phyloP scores from a whole-genome alignment of 2,329 filamentous ascomycete species.

The Fusarium ramigenum region DNA sequence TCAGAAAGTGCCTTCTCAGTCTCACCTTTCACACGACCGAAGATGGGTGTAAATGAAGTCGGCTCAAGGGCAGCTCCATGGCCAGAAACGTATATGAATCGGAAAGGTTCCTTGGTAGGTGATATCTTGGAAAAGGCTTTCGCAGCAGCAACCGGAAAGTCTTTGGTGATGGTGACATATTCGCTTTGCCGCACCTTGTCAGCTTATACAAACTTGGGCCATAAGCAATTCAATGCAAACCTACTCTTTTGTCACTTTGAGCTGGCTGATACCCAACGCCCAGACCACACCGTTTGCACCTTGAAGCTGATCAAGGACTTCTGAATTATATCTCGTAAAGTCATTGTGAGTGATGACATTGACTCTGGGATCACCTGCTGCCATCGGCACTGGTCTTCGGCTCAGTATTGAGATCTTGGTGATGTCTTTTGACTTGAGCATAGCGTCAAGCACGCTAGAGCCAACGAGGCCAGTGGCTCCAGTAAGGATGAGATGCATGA shows the following conservation, averaged over 20 bases:
- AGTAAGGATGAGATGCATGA: slow-evolving; percentile 45
- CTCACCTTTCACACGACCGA: slow-evolving; percentile 29
- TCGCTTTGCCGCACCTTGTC: neutral
- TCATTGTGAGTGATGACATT: slow-evolving; percentile 27
- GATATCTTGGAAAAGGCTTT: slow-evolving; percentile 19
- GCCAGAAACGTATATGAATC: slow-evolving; percentile 29
- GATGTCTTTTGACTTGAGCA: slow-evolving; percentile 31
- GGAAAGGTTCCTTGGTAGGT: slow-evolving; percentile 19
- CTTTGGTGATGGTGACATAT: slow-evolving; percentile 29
- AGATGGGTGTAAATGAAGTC: slow-evolving; percentile 14
- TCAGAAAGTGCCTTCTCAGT: slow-evolving; percentile 18
- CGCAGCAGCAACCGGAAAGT: slow-evolving; percentile 23
- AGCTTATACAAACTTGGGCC: neutral
- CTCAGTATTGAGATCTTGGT: slow-evolving; percentile 35
- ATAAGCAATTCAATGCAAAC: neutral
- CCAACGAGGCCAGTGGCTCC: slow-evolving; percentile 33
- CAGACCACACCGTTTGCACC: slow-evolving; percentile 29
- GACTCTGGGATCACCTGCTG: slow-evolving; percentile 20
- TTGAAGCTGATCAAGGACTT: slow-evolving; percentile 18
- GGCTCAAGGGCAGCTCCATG: slow-evolving; percentile 11
- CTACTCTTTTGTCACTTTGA: slow-evolving; percentile 29
- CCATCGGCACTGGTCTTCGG: slow-evolving; percentile 25
- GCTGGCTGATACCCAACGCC: slow-evolving; percentile 33
- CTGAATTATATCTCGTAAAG: slow-evolving; percentile 10
- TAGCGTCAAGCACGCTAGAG: slow-evolving; percentile 27